phyloP scores from a whole-genome alignment of 345 rosid genomes.

The Psidium guajava region DNA sequence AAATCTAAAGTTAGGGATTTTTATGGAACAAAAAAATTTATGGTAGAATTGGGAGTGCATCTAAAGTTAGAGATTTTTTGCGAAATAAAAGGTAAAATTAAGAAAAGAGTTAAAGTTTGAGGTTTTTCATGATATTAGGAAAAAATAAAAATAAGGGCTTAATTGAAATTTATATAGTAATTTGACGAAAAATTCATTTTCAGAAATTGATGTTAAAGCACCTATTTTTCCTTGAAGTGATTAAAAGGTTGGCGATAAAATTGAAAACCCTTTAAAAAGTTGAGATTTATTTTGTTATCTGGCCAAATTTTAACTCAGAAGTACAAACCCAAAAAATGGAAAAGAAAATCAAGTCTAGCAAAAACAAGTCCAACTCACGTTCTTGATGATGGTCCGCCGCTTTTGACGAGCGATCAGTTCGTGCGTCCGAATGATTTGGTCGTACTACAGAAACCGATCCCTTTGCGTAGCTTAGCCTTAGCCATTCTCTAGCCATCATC shows the following conservation, averaged over 20 bases:
- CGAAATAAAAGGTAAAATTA: too few species aligned
- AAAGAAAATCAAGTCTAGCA: not conserved
- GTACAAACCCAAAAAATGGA: not conserved
- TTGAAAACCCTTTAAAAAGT: not conserved
- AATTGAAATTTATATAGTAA: not conserved
- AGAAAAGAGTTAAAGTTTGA: too few species aligned
- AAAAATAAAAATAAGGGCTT: not conserved
- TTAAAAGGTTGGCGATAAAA: not conserved
- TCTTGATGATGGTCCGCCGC: not conserved
- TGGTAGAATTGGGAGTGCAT: too few species aligned
- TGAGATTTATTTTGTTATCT: not conserved
- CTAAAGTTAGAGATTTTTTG: too few species aligned
- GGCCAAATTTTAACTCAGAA: not conserved
- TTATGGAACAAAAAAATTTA: too few species aligned
- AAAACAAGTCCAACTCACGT: not conserved
- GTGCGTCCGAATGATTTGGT: not conserved
- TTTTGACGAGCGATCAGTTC: not conserved
- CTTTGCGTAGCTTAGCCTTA: not conserved
- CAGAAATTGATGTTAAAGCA: not conserved
- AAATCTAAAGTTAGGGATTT: too few species aligned
- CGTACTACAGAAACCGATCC: not conserved
- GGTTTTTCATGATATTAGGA: too few species aligned
- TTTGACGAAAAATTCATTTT: not conserved
- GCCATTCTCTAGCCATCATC: not conserved
- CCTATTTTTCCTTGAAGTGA: not conserved